Percentiles rank a stretch among this genome's conserved stretches.
Conservation (phyloP, 2,329 filamentous ascomycete genomes). For the Penicillium sp. region DNA sequence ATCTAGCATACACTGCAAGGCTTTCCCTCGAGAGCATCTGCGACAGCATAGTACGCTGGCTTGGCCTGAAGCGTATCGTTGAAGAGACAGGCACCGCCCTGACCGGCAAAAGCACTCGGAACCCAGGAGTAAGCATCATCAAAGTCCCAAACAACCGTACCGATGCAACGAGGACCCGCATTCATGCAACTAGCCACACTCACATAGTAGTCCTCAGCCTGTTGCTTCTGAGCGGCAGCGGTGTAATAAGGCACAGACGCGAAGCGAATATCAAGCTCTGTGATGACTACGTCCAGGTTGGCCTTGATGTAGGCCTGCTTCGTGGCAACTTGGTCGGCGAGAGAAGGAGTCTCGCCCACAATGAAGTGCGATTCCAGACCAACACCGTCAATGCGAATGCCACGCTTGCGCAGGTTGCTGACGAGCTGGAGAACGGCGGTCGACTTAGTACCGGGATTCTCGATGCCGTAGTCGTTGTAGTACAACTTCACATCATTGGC, state of each 20-base stretch:
- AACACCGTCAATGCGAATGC: constrained; percentile 50
- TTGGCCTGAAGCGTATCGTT: constrained; percentile 49
- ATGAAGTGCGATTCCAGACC: constrained; percentile 54
- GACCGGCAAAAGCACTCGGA: constrained; percentile 39
- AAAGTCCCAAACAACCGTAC: constrained; percentile 39
- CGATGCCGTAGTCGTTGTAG: constrained; percentile 48
- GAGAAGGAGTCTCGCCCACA: constrained; percentile 43
- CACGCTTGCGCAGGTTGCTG: constrained; percentile 35
- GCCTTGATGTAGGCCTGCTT: constrained; percentile 42
- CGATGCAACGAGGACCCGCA: constrained; percentile 26
- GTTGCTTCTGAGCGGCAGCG: constrained; percentile 24
- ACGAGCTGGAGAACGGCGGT: constrained; percentile 38
- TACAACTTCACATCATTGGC: constrained; percentile 38
- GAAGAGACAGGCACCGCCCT: constrained; percentile 45
- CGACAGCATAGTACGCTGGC: constrained; percentile 41
- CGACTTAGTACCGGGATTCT: constrained; percentile 39
- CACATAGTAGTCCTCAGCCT: constrained; percentile 32
- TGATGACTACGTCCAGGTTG: constrained; percentile 44
- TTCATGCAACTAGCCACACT: constrained; percentile 29
- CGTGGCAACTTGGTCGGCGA: constrained; percentile 40
- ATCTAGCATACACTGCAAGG: constrained; percentile 28
- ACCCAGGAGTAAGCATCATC: constrained; percentile 48
- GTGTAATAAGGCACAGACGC: constrained; percentile 23
- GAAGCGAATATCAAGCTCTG: constrained; percentile 52
- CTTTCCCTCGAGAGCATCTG: constrained; percentile 27